These are phyloP conservation scores for Akanthomyces lecanii DNA, from an alignment of 2,329 filamentous ascomycete genomes.

Conservation along the genomic window DNA sequence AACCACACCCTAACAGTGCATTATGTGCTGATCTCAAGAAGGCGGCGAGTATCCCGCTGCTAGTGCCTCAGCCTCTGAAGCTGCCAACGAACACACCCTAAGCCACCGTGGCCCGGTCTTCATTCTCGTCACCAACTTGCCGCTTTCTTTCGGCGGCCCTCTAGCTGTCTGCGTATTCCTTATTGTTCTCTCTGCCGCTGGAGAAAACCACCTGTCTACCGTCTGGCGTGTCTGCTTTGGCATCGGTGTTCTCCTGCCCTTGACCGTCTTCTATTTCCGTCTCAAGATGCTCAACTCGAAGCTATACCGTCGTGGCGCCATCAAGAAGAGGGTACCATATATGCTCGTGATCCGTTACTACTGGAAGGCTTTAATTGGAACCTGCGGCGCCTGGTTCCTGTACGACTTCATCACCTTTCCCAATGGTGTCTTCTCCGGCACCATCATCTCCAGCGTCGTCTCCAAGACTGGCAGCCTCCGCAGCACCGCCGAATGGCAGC, in stretches of 20 bases:
- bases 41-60: constrained; percentile 45
- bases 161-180: constrained; percentile 42
- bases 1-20: not conserved
- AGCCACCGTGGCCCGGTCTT: constrained; percentile 38
- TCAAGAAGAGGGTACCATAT: constrained; percentile 49
- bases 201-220: constrained; percentile 32
- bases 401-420: constrained; percentile 47
- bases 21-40: not conserved
- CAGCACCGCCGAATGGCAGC: constrained; percentile 44
- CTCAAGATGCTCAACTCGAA: constrained; percentile 49
- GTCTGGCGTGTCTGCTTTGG: constrained; percentile 48
- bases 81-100: constrained; percentile 42
- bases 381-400: constrained; percentile 53
- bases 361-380: constrained; percentile 50
- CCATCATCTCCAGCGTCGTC: constrained; percentile 38
- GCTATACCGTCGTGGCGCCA: constrained; percentile 49
- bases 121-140: constrained; percentile 42
- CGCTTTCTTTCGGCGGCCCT: constrained; percentile 29
- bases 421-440: constrained; percentile 43
- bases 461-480: constrained; percentile 31
- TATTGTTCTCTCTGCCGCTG: constrained; percentile 39
- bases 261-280: constrained; percentile 54
- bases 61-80: constrained; percentile 42
- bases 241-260: constrained; percentile 45
- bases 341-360: constrained; percentile 47